Evolutionary conservation across 2,329 filamentous ascomycete genomes (phyloP), one percentile per base, ranked within the genome.

Genomic region (Magnaporthiopsis poae): DNA sequence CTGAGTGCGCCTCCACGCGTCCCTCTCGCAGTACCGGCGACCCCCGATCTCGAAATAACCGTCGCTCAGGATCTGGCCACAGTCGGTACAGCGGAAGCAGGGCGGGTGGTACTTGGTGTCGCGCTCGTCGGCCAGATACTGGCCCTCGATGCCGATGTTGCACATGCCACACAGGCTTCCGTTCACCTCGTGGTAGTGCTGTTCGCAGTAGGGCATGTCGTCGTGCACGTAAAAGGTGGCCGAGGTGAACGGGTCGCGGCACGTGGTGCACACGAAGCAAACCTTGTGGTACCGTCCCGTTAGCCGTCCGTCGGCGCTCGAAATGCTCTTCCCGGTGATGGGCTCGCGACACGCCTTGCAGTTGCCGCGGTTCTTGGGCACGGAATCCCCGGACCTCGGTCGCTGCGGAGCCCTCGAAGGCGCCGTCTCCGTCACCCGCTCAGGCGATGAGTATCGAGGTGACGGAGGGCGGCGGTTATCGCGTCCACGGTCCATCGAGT

Each of bases 211-310:
- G 0, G 95, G 95, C 68, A 87, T 84, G 77, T 99, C 92, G 70
- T 90, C 80, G 68, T 92, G 85, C 13, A 99, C 93, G 75, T 99
- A 99, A 72, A 98, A 98, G 68, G 95, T 92, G 1, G 91, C 86
- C 0, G 92, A 96, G 27, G 88, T 82, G 74, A 98, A 99, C 0
- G 92, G 89, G 66, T 88, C 84, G 13, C 82, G 81, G 79, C 95
- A 99, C 1, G 90, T 92, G 5, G 87, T 86, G 82, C 95, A 99
- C 13, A 94, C 90, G 74, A 99, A 98, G 76, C 94, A 99, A 5
- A 89, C 85, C 76, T 96, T 96, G 81, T 99, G 95, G 76, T 96
- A 99, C 69, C 92, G 89, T 12, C 95, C 95, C 0, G 91, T 96
- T 31, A 99, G 81, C 31, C 93, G 88, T 21, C 95, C 95, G 72